Percentiles rank a stretch among this genome's conserved stretches.
phyloP scores from a whole-genome alignment of 495 filamentous ascomycete genomes.

The Xanthoparmelia taractica region DNA sequence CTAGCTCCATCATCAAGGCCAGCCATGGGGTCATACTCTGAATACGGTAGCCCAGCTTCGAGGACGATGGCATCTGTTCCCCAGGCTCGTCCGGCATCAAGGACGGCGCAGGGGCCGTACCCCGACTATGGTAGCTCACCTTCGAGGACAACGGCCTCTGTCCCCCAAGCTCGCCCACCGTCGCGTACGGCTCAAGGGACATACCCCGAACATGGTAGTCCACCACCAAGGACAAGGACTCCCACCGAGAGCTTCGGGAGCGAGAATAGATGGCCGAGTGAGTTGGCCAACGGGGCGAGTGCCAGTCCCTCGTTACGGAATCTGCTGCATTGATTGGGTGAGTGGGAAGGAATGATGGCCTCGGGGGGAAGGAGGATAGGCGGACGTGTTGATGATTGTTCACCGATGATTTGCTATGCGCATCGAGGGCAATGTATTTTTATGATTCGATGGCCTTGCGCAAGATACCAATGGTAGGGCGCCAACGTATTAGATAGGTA shows the following conservation, averaged over 20 bases:
- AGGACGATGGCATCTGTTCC: not conserved
- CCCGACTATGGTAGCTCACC: constrained; percentile 19
- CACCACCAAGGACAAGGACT: constrained; percentile 22
- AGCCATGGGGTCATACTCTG: constrained; percentile 7
- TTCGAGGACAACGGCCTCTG: not conserved
- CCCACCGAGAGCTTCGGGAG: constrained; percentile 20
- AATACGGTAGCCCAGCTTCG: constrained; percentile 19
- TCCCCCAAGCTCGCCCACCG: constrained; percentile 7
- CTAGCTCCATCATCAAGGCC: constrained; percentile 5
- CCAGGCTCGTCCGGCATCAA: constrained; percentile 8
- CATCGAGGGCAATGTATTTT: not conserved
- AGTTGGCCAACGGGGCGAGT: constrained; percentile 53
- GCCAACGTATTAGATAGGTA: constrained; percentile 5
- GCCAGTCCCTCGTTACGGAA: constrained; percentile 71
- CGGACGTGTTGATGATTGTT: not conserved
- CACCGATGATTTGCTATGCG: not conserved
- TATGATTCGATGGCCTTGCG: not conserved
- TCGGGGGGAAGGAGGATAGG: not conserved
- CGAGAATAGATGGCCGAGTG: constrained; percentile 21
- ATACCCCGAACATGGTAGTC: constrained; percentile 21
- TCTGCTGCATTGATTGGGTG: constrained; percentile 49
- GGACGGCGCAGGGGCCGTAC: constrained; percentile 8
- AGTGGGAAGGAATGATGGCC: not conserved
- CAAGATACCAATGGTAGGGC: constrained; percentile 1
- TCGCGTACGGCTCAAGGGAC: constrained; percentile 8